Evolutionary conservation across 1,284 basidiomycete species (phyloP).

Genomic region (Stygiomarasmius scandens): DNA sequence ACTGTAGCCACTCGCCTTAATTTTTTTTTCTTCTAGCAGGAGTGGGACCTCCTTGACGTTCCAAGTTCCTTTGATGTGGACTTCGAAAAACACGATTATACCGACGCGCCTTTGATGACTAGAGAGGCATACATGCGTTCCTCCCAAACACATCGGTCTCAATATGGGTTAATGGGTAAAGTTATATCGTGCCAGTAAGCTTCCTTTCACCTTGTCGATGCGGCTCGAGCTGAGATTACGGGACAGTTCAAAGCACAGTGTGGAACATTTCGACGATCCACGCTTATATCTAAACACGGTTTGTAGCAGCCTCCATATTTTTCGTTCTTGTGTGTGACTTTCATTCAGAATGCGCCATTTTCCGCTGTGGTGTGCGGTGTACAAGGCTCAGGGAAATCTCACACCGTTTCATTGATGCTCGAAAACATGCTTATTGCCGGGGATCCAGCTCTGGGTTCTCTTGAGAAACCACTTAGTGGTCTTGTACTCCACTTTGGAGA

Average conservation of each 20-base stretch:
- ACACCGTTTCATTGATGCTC: constrained; percentile 65
- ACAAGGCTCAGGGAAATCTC: constrained; percentile 72
- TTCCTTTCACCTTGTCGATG: not conserved
- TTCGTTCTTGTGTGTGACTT: not conserved
- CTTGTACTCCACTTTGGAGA: constrained; percentile 73
- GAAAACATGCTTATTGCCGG: constrained; percentile 66
- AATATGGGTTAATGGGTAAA: constrained; percentile 62
- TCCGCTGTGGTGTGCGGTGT: constrained; percentile 64
- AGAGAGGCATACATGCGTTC: constrained; percentile 48
- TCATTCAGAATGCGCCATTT: constrained; percentile 60
- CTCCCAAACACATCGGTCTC: constrained; percentile 37
- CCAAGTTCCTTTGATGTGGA: constrained; percentile 20
- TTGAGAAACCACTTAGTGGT: constrained; percentile 58
- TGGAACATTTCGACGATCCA: constrained; percentile 40
- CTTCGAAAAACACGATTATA: constrained; percentile 40
- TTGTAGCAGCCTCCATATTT: constrained; percentile 18
- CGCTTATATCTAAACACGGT: constrained; percentile 67
- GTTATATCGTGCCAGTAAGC: constrained; percentile 48
- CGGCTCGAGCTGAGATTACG: not conserved
- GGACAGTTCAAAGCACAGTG: constrained; percentile 33
- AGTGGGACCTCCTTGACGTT: constrained; percentile 42
- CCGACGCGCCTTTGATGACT: constrained; percentile 58
- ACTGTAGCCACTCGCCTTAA: not conserved
- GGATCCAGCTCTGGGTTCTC: constrained; percentile 47
- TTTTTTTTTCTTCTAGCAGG: constrained; percentile 28